phyloP scores from a whole-genome alignment of 164 flowering plant genomes.

The Chloranthus sessilifolius region DNA sequence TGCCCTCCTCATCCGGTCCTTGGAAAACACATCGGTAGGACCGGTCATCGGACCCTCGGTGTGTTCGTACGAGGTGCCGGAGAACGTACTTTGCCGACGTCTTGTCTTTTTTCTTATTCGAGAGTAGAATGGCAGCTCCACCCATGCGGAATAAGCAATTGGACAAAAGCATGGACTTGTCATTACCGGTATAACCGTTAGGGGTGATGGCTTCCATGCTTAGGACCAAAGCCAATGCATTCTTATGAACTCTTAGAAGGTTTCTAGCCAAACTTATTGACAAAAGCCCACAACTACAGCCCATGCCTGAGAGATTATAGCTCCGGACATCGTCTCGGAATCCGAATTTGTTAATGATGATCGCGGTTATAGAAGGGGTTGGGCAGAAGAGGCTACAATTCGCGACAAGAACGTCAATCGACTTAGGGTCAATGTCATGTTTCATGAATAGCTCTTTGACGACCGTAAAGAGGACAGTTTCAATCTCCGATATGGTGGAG shows the following conservation, averaged over 20 bases:
- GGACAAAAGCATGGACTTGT: neutral
- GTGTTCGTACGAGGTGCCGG: neutral
- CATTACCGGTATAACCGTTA: slow-evolving; percentile 1
- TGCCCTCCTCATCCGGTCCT: neutral
- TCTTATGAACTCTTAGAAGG: slow-evolving; percentile 7
- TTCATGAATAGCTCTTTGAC: slow-evolving; percentile 41
- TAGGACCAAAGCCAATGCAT: neutral
- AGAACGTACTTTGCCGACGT: neutral
- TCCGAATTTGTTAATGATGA: slow-evolving; percentile 11
- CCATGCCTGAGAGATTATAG: slow-evolving; percentile 8
- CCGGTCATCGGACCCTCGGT: neutral
- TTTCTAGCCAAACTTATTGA: slow-evolving; percentile 2
- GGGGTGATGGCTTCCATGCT: slow-evolving; percentile 2
- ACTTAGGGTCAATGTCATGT: slow-evolving; percentile 34
- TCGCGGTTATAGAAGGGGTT: slow-evolving; percentile 53
- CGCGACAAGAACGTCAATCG: slow-evolving; percentile 47
- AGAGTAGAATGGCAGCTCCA: slow-evolving; percentile 3
- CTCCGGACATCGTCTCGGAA: neutral
- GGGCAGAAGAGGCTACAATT: slow-evolving; percentile 62
- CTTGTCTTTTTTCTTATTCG: neutral
- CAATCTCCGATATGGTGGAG: slow-evolving; percentile 21
- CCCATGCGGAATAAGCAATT: slow-evolving; percentile 4
- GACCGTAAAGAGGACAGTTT: slow-evolving; percentile 32
- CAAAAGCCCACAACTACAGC: slow-evolving; percentile 1
- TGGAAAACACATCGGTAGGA: neutral